Evolutionary conservation across 257 asterid species (phyloP), one percentile per base, ranked within the genome.

Genomic region (Rubia yunnanensis): DNA sequence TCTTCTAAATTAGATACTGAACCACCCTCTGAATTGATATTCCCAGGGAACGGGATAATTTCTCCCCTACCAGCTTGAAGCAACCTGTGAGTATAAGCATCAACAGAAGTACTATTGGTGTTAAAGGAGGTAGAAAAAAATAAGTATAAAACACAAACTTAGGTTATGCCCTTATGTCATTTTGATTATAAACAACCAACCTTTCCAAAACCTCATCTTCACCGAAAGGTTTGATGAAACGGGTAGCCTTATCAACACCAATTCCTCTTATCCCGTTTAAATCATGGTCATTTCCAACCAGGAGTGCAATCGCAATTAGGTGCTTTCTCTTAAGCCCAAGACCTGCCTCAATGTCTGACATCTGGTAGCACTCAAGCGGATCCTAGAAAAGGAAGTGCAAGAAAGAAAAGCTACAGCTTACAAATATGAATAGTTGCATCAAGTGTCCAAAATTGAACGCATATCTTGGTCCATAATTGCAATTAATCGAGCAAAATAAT

Each of bases 261-360:
- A 94, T 82, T 67, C 99, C 97, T 15, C 31, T 76, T 67, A 94
- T 77, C 50, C 99, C 99, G 46, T 72, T 76, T 66, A 90, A 77
- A 84, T 94, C 88, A 48, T 90, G 91, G 79, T 94, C 97, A 32
- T 73, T 90, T 65, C 99, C 97, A 49, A 90, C 97, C 88, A 94
- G 74, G 68, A 94, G 86, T 26, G 97, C 83, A 71, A 90, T 68
- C 53, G 95, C 95, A 73, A 94, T 94, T 79, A 94, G 78, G 75
- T 90, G 99, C 53, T 85, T 84, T 74, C 96, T 85, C 77, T 76
- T 75, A 48, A 90, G 87, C 74, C 86, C 95, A 56, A 94, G 95
- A 72, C 92, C 86, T 63, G 83, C 76, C 79, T 90, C 96, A 60
- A 94, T 85, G 74, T 90, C 99, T 18, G 91, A 79, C 49, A 88